A percentile compares a stretch with the other conserved stretches of the same genome.
phyloP scores from a whole-genome alignment of 805 yeast species.

The Phaffomyces thermotolerans region DNA sequence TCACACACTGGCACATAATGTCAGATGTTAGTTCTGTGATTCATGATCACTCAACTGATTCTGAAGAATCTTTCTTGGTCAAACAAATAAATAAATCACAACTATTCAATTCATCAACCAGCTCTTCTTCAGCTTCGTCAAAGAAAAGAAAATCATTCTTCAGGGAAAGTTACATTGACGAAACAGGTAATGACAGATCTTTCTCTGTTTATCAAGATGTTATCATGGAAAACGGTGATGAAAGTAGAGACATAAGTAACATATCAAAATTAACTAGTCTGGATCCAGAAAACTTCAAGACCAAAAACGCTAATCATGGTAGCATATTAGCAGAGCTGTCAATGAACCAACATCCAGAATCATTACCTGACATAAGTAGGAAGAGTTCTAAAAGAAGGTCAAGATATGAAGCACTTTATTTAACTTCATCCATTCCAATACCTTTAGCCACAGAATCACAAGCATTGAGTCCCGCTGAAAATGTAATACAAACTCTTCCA shows the following conservation, averaged over 20 bases:
- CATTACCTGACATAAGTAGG: neutral
- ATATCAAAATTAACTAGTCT: constrained; percentile 16
- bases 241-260: constrained; percentile 15
- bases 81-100: constrained; percentile 22
- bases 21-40: neutral
- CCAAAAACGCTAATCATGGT: neutral
- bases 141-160: constrained; percentile 16
- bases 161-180: constrained; percentile 22
- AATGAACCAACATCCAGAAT: neutral
- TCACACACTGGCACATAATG: neutral
- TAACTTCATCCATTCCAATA: neutral
- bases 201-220: constrained; percentile 21
- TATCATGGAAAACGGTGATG: constrained; percentile 19
- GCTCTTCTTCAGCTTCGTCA: constrained; percentile 7
- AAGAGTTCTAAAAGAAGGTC: constrained; percentile 2
- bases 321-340: constrained; percentile 11
- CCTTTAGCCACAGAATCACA: neutral
- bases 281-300: constrained; percentile 11
- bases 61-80: constrained; percentile 24
- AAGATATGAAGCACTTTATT: neutral
- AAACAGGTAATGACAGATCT: constrained; percentile 15
- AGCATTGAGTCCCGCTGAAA: neutral
- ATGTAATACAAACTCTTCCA: neutral
- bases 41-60: constrained; percentile 20
- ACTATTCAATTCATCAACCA: constrained; percentile 16